Evolutionary conservation across 2,329 filamentous ascomycete genomes (phyloP).

Genomic region (Venturia nashicola): DNA sequence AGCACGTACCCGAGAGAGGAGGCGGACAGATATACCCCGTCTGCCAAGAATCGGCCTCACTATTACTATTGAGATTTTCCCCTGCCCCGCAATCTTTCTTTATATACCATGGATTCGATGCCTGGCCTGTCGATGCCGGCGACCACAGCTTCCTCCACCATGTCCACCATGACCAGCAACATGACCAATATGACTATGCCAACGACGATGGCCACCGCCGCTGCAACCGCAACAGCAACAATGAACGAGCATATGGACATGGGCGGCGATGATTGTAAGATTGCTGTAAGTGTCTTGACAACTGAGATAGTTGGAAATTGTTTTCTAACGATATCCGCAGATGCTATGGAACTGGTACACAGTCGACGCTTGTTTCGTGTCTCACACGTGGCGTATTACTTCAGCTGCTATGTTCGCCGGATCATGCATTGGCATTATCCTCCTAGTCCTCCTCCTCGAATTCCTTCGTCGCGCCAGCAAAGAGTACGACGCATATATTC

Average conservation of each 20-base stretch:
- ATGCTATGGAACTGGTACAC: slow-evolving; percentile 77
- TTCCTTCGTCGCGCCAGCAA: slow-evolving; percentile 56
- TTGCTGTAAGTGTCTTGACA: slow-evolving; percentile 20
- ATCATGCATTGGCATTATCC: slow-evolving; percentile 64
- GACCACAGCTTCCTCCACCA: slow-evolving; percentile 3
- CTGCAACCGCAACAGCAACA: background rate
- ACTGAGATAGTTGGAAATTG: too few relatives aligned
- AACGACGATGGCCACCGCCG: background rate
- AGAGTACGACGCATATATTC: slow-evolving; percentile 59
- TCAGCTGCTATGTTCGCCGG: slow-evolving; percentile 63
- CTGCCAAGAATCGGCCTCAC: background rate
- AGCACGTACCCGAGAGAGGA: background rate
- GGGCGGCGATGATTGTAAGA: slow-evolving; percentile 22
- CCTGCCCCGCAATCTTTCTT: too few relatives aligned
- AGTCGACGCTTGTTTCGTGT: slow-evolving; percentile 59
- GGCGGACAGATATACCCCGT: background rate
- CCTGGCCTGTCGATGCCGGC: slow-evolving; percentile 1
- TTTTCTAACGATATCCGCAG: slow-evolving; percentile 25
- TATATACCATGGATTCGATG: background rate
- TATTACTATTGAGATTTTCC: background rate
- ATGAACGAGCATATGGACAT: slow-evolving; percentile 12
- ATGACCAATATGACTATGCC: slow-evolving; percentile 2
- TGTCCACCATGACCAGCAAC: background rate
- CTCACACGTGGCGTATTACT: slow-evolving; percentile 55
- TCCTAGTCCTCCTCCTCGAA: slow-evolving; percentile 63